Conservation (phyloP, 192 early-diverging fungal genomes). For the Podila clonocystis region DNA sequence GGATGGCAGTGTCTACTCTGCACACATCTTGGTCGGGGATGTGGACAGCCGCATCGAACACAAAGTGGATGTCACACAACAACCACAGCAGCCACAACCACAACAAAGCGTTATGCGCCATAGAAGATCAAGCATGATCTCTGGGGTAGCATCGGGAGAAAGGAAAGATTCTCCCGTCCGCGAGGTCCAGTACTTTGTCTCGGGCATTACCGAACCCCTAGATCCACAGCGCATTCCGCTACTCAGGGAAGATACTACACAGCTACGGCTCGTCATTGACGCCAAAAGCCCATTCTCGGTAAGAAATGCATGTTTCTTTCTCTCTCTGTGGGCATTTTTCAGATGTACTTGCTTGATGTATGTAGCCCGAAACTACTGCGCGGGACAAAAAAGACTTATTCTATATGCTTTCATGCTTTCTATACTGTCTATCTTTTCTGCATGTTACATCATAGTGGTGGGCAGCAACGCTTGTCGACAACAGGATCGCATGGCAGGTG, state of each 20-base stretch:
- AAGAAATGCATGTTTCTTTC: constrained; percentile 6
- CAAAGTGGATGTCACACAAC: not conserved
- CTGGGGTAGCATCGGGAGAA: not conserved
- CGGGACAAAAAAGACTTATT: too few relatives aligned
- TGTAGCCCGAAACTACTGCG: too few relatives aligned
- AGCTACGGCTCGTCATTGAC: constrained; percentile 30
- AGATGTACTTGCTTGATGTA: too few relatives aligned
- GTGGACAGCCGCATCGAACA: constrained; percentile 21
- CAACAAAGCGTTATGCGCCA: not conserved
- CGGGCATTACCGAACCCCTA: constrained; percentile 37
- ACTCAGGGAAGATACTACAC: constrained; percentile 36
- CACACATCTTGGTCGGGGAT: constrained; percentile 28
- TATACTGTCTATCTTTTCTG: not conserved
- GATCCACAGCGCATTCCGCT: constrained; percentile 43
- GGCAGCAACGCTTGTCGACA: constrained; percentile 39
- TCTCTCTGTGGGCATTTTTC: not conserved
- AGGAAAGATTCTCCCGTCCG: constrained; percentile 3
- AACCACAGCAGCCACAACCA: not conserved
- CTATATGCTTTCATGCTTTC: constrained; percentile 1
- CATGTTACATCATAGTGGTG: constrained; percentile 27
- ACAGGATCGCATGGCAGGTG: constrained; percentile 46
- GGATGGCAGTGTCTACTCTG: constrained; percentile 27
- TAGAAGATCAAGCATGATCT: not conserved
- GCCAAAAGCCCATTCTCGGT: constrained; percentile 27
- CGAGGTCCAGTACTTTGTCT: constrained; percentile 30